These are phyloP conservation scores for Xanthoconium separans DNA, from an alignment of 1,284 basidiomycete species.

Conservation along the genomic window DNA sequence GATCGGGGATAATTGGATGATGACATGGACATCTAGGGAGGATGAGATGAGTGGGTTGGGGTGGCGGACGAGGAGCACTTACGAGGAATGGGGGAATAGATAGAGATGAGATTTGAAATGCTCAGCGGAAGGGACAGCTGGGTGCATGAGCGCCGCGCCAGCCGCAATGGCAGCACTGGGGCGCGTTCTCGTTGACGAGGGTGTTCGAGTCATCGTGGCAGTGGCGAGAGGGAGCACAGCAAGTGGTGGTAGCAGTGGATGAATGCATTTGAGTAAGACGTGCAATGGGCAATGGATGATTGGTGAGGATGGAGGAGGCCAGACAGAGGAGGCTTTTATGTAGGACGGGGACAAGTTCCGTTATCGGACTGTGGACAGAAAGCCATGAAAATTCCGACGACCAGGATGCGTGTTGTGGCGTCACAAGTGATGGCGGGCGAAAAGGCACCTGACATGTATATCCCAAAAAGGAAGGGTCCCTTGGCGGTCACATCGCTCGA, in stretches of 20 bases:
- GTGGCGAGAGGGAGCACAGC: conserved; percentile 19
- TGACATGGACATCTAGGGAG: conserved; percentile 22
- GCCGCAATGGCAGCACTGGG: conserved; percentile 76
- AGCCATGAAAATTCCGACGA: conserved; percentile 36
- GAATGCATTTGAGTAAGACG: conserved; percentile 22
- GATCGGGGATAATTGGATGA: conserved; percentile 31
- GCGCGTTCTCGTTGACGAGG: conserved; percentile 43
- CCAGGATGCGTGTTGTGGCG: conserved; percentile 38
- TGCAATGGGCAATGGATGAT: not conserved
- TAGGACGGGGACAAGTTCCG: conserved; percentile 34
- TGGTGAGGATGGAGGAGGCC: not conserved
- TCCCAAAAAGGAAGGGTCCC: conserved; percentile 25
- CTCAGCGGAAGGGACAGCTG: conserved; percentile 59
- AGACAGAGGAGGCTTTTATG: conserved; percentile 28
- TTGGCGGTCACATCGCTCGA: conserved; percentile 36
- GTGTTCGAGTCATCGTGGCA: conserved; percentile 19
- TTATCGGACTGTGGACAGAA: conserved; percentile 37
- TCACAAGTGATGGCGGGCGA: conserved; percentile 34
- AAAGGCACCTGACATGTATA: conserved; percentile 30
- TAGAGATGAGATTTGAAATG: conserved; percentile 18
- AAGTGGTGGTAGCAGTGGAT: conserved; percentile 9
- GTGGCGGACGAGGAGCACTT: conserved; percentile 7
- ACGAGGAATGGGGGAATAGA: conserved; percentile 30
- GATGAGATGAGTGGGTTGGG: no score
- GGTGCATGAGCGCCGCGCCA: conserved; percentile 66